Percentiles rank a stretch among this genome's conserved stretches.
These are phyloP conservation scores for Eremomyces bilateralis DNA, from an alignment of 495 filamentous ascomycete species.

Conservation along the genomic window DNA sequence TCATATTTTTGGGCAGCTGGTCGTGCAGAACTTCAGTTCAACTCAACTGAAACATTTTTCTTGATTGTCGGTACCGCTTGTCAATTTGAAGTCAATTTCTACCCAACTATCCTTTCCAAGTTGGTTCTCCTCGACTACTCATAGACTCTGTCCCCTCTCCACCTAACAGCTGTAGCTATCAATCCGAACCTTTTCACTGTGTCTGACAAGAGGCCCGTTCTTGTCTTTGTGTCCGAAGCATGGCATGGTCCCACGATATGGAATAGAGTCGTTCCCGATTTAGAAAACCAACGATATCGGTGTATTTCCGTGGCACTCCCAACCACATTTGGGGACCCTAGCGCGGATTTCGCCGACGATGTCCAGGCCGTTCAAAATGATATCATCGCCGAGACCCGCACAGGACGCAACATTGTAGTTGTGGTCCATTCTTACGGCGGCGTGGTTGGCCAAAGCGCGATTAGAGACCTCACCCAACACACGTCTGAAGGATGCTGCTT, in stretches of 20 bases:
- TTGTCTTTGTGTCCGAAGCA: not conserved
- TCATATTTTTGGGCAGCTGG: too few relatives aligned
- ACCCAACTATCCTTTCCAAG: too few relatives aligned
- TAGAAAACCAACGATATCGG: not conserved
- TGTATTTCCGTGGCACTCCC: not conserved
- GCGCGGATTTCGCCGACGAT: conserved; percentile 2
- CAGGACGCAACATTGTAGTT: conserved; percentile 2
- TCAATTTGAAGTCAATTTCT: too few relatives aligned
- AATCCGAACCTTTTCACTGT: not conserved
- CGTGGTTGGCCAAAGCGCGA: conserved; percentile 3
- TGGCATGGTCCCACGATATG: not conserved
- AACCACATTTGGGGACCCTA: not conserved
- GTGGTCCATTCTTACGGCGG: conserved; percentile 3
- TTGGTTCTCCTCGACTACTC: too few relatives aligned
- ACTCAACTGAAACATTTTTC: too few relatives aligned
- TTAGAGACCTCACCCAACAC: conserved; percentile 3
- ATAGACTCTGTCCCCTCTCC: too few relatives aligned
- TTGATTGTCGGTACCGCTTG: too few relatives aligned
- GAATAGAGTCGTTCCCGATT: not conserved
- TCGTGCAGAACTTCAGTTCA: too few relatives aligned
- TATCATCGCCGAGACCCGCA: not conserved
- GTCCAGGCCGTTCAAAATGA: conserved; percentile 1
- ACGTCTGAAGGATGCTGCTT: too few relatives aligned
- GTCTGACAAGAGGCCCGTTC: not conserved
- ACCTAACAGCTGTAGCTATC: too few relatives aligned